Base-by-base conservation (phyloP, 129 eudicot genomes). In the Scalesia atractyloides region DNA sequence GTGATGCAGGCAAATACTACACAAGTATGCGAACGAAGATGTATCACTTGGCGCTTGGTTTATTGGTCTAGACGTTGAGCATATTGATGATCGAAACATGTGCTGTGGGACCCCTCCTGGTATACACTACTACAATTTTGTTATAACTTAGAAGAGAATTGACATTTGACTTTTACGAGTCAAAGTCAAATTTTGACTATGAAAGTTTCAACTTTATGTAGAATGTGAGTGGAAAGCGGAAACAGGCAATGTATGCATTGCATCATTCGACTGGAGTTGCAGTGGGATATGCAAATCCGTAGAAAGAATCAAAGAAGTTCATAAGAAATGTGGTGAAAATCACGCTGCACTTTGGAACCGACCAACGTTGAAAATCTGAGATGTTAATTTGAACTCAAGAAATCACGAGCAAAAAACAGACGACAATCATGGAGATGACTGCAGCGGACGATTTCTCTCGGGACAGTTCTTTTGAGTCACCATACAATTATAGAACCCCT, bases 221-320 rank as follows among this genome's bases (percentile, higher is more conserved):
- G 91, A 86, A 5, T 86, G 91, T 19, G 87, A 83, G 64, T 82
- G 85, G 87, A 86, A 76, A 72, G 85, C 87, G 16, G 82, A 80
- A 73, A 85, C 83, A 48, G 83, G 88, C 34, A 83, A 83, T 47
- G 76, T 74, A 43, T 88, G 94, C 75, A 88, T 85, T 33, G 95
- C 95, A 11, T 80, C 95, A 44, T 88, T 88, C 44, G 90, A 88
- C 18, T 88, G 95, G 95, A 80, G 80, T 14, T 88, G 95, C 73
- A 88, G 95, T 60, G 95, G 95, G 26, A 88, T 88, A 48, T 88
- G 95, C 81, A 80, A 76, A 83, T 85, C 95, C 11, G 95, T 85
- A 43, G 88, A 88, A 57, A 81, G 95, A 72, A 88, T 88, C 46
- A 88, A 65, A 61, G 84, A 78, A 37, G 95, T 88, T 70, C 95